Evolutionary conservation across 306 rosid genomes (phyloP).

Genomic region (Fragaria iinumae): DNA sequence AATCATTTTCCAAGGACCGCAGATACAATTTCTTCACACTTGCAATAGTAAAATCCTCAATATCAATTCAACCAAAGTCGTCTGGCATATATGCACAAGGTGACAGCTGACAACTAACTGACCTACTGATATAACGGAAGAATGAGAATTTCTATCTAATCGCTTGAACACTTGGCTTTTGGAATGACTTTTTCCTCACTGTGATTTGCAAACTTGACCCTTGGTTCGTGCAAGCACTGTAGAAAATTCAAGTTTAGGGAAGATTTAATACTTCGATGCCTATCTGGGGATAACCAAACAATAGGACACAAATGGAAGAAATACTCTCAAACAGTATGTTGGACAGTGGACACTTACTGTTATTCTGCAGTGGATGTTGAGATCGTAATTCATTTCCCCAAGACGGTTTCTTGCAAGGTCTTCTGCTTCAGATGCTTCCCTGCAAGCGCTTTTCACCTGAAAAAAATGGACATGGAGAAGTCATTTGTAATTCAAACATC

Average conservation of each 20-base stretch:
- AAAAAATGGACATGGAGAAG: neutral
- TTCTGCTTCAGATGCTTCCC: conserved; percentile 63
- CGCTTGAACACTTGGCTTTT: neutral
- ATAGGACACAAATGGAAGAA: neutral
- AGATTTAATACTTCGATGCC: neutral
- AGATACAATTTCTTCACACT: neutral
- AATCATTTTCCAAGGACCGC: neutral
- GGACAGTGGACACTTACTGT: conserved; percentile 36
- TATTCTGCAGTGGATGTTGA: conserved; percentile 64
- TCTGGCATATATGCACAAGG: neutral
- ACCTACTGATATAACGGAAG: neutral
- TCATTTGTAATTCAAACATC: neutral
- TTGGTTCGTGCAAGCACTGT: conserved; percentile 65
- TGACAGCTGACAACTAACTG: neutral
- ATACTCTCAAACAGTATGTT: neutral
- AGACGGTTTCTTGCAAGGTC: conserved; percentile 55
- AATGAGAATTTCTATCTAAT: neutral
- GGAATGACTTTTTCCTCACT: conserved; percentile 50
- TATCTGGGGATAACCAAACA: neutral
- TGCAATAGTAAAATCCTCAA: neutral
- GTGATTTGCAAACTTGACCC: conserved; percentile 56
- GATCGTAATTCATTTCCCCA: conserved; percentile 61
- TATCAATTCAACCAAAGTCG: neutral
- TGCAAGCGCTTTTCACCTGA: conserved; percentile 77
- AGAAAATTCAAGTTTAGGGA: conserved; percentile 12